These are phyloP conservation scores for Chenopodium quinoa DNA, from an alignment of 148 eudicot genomes.

Conservation along the genomic window DNA sequence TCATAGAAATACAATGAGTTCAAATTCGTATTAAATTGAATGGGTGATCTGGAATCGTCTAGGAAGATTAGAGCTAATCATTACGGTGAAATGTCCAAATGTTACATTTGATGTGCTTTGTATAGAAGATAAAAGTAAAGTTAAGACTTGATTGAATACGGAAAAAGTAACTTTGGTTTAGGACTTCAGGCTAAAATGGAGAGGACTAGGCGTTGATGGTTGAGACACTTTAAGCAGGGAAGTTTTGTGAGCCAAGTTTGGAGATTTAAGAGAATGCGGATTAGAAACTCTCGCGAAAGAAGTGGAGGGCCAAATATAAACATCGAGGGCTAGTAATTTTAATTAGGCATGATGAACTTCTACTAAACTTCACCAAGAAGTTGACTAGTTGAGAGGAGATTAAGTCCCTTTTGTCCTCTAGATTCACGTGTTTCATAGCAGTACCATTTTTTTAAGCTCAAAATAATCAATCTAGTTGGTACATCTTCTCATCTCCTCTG, in stretches of 20 bases:
- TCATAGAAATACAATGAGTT: no score
- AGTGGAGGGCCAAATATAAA: not conserved
- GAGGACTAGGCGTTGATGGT: not conserved
- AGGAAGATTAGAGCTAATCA: not conserved
- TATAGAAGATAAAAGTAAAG: not conserved
- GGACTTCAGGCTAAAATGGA: not conserved
- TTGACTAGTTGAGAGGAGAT: not conserved
- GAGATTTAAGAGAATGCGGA: not conserved
- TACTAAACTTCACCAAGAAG: not conserved
- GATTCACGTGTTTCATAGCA: not conserved
- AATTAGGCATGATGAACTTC: not conserved
- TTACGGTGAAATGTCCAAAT: not conserved
- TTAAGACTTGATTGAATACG: not conserved
- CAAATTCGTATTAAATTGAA: no score
- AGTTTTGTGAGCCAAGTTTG: not conserved
- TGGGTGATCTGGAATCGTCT: not conserved
- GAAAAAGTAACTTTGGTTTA: not conserved
- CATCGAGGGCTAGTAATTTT: not conserved
- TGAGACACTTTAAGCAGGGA: not conserved
- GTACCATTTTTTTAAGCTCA: not conserved
- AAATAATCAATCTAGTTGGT: not conserved
- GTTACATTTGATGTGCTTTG: not conserved
- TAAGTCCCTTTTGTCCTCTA: not conserved
- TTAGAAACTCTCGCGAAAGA: not conserved
- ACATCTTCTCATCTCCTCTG: not conserved